Base-by-base conservation (phyloP, 2,329 filamentous ascomycete genomes). In the Sclerotinia minor region DNA sequence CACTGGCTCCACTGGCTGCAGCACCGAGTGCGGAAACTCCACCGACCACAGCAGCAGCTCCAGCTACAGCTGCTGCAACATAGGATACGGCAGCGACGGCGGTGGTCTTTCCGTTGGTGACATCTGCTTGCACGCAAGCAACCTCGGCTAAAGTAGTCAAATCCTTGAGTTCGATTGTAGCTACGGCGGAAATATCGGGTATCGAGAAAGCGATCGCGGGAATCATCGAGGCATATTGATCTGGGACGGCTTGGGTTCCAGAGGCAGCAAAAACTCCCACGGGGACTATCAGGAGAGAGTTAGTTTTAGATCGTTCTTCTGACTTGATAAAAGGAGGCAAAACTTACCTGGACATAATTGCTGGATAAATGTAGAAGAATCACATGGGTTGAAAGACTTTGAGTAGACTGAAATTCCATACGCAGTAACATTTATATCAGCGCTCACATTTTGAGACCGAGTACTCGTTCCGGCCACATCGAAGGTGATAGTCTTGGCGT, bases 141-240 rank as follows among this genome's bases (percentile, higher is more conserved):
- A 97, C 84, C 53, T 89, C 83, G 45, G 84, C 75, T 50, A 83
- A 84, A 5, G 80, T 82, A 44, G 89, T 86, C 50, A 86, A 79
- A 5, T 86, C 81, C 69, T 84, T 88, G 57, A 99, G 84, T 76
- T 92, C 81, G 71, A 99, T 81, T 55, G 89, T 95, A 45, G 94
- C 95, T 74, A 89, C 81, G 49, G 94, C 94, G 67, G 94, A 89
- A 73, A 99, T 90, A 77, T 99, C 94, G 61, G 95, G 95, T 44
- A 99, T 83, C 69, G 87, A 85, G 81, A 97, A 99, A 17, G 94
- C 94, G 72, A 99, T 96, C 2, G 87, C 81, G 1, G 95, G 95
- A 52, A 99, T 94, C 79, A 90, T 80, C 65, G 84, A 84, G 67
- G 92, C 88, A 76, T 89, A 94, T 69, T 88, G 76, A 0, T 85